These are phyloP conservation scores for Hemileccinum impolitum DNA, from an alignment of 768 basidiomycete genomes.

Conservation along the genomic window DNA sequence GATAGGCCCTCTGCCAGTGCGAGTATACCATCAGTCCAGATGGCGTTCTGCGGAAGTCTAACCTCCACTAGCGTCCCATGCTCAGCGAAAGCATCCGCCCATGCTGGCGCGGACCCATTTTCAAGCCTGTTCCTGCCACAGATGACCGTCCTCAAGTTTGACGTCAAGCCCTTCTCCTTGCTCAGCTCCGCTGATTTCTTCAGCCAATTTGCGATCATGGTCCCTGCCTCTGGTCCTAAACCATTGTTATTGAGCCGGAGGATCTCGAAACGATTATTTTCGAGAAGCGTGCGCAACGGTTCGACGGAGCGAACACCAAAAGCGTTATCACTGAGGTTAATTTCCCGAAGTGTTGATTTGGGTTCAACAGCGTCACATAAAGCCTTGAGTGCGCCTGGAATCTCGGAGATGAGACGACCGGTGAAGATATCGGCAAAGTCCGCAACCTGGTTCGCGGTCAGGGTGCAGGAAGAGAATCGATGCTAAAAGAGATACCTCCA, in stretches of 20 bases:
- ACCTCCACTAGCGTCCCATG: slow-evolving; percentile 82
- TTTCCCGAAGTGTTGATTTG: slow-evolving; percentile 77
- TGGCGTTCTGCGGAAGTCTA: slow-evolving; percentile 97
- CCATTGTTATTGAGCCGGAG: slow-evolving; percentile 97
- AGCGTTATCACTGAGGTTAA: slow-evolving; percentile 94
- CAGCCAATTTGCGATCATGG: slow-evolving; percentile 81
- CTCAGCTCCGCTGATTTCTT: slow-evolving; percentile 68
- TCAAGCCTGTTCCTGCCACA: slow-evolving; percentile 97
- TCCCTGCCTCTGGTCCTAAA: slow-evolving; percentile 86
- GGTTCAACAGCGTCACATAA: slow-evolving; percentile 84
- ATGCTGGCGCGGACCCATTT: slow-evolving; percentile 77
- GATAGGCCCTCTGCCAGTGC: slow-evolving; percentile 74
- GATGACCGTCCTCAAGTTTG: slow-evolving; percentile 75
- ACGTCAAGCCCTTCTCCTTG: slow-evolving; percentile 60
- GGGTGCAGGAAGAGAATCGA: not conserved
- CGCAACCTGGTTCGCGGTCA: slow-evolving; percentile 61
- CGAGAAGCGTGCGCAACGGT: slow-evolving; percentile 88
- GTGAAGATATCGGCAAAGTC: slow-evolving; percentile 99
- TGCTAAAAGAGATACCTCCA: slow-evolving; percentile 52
- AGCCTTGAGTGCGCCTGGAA: slow-evolving; percentile 83
- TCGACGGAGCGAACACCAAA: slow-evolving; percentile 95
- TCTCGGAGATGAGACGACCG: slow-evolving; percentile 91
- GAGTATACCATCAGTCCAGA: slow-evolving; percentile 86
- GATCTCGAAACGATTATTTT: slow-evolving; percentile 72
- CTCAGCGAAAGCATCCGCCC: slow-evolving; percentile 85